A percentile compares a stretch with the other conserved stretches of the same genome.
Conservation (phyloP, 2,329 filamentous ascomycete genomes). For the Escovopsis sp. region DNA sequence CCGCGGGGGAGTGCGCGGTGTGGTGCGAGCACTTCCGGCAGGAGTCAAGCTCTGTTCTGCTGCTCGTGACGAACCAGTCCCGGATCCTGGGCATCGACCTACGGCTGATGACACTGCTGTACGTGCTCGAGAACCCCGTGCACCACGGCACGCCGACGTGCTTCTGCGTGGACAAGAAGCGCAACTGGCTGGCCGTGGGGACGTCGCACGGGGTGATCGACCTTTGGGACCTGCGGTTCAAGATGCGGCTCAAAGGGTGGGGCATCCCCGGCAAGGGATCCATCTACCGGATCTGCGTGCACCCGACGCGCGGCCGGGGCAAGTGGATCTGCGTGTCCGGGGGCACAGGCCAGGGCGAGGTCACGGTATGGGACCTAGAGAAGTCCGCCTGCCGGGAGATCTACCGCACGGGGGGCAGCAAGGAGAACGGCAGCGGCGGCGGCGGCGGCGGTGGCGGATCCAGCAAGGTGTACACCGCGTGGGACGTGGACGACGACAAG, state of each 20-base stretch:
- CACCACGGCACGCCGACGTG: slow-evolving; percentile 85
- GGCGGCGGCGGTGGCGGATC: too few species aligned
- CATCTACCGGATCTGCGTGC: slow-evolving; percentile 65
- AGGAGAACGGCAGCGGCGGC: slow-evolving; percentile 41
- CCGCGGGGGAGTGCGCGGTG: slow-evolving; percentile 58
- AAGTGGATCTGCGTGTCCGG: slow-evolving; percentile 82
- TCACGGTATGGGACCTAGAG: slow-evolving; percentile 92
- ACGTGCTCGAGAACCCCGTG: slow-evolving; percentile 69
- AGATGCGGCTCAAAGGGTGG: slow-evolving; percentile 74
- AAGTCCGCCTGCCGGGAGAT: slow-evolving; percentile 79
- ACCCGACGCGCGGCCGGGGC: slow-evolving; percentile 62
- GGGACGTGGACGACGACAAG: slow-evolving; percentile 80
- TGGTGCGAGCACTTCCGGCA: slow-evolving; percentile 88
- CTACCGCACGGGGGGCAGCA: slow-evolving; percentile 53
- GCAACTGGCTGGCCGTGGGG: slow-evolving; percentile 81
- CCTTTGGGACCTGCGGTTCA: slow-evolving; percentile 95
- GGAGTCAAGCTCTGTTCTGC: slow-evolving; percentile 64
- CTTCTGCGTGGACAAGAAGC: slow-evolving; percentile 73
- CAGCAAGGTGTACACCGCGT: slow-evolving; percentile 63
- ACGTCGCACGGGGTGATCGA: slow-evolving; percentile 88
- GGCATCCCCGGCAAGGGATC: slow-evolving; percentile 66
- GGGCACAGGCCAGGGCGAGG: slow-evolving; percentile 72
- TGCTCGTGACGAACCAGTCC: slow-evolving; percentile 76
- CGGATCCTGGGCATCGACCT: slow-evolving; percentile 75
- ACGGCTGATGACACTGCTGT: slow-evolving; percentile 70